A percentile compares a stretch with the other conserved stretches of the same genome.
Evolutionary conservation across 2,329 filamentous ascomycete species (phyloP).

Genomic region (Fusarium anguioides): DNA sequence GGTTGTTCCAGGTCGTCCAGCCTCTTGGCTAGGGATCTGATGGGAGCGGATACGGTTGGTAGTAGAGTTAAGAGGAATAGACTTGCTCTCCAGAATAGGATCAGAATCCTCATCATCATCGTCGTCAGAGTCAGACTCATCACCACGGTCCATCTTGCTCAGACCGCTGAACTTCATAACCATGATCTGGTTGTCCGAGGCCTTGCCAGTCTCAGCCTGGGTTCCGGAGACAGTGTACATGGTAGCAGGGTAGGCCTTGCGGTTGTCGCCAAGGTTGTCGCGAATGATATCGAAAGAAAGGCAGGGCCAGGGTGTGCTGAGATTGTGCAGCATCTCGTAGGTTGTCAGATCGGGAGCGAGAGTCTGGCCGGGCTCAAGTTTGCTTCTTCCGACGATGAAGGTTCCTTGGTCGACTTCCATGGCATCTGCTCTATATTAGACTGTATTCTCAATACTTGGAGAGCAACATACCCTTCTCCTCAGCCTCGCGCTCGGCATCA

Average conservation of each 20-base stretch:
- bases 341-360: conserved; percentile 92
- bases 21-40: conserved; percentile 78
- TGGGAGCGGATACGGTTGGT: conserved; percentile 94
- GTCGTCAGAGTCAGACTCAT: conserved; percentile 75
- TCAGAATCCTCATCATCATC: conserved; percentile 83
- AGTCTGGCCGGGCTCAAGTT: conserved; percentile 89
- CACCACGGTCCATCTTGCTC: conserved; percentile 82
- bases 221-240: conserved; percentile 96
- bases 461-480: conserved; percentile 70
- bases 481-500: conserved; percentile 90
- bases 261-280: conserved; percentile 86
- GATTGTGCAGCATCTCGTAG: conserved; percentile 96
- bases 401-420: conserved; percentile 96
- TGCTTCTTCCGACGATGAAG: conserved; percentile 94
- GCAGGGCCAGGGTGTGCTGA: conserved; percentile 96
- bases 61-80: conserved; percentile 85
- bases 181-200: conserved; percentile 92
- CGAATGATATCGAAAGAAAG: conserved; percentile 93
- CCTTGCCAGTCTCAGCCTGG: conserved; percentile 80
- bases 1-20: conserved; percentile 79
- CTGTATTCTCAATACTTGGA: accelerated
- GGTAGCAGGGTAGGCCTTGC: conserved; percentile 93
- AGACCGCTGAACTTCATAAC: conserved; percentile 96
- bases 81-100: conserved; percentile 92
- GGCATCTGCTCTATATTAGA: conserved; percentile 61